Conservation (phyloP, 2,329 filamentous ascomycete genomes). For the Lasiodiplodia sp. region DNA sequence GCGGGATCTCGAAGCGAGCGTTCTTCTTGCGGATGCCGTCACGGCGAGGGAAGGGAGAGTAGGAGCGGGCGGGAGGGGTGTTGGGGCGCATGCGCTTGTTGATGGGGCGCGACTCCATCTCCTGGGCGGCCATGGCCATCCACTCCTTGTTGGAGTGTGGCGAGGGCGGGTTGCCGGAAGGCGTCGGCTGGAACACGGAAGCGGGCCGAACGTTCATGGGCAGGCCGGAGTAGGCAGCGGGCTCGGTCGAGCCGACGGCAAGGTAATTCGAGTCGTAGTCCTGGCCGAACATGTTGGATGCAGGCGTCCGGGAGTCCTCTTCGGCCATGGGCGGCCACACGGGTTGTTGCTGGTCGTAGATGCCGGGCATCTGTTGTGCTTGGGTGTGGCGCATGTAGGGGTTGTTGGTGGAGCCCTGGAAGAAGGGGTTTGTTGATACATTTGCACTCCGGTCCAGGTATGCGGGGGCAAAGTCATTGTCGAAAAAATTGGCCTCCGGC, state of each 20-base stretch:
- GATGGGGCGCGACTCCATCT: slow-evolving; percentile 57
- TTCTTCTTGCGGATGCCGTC: slow-evolving; percentile 99
- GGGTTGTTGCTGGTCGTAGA: slow-evolving; percentile 55
- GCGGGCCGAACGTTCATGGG: slow-evolving; percentile 54
- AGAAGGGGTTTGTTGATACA: slow-evolving; percentile 55
- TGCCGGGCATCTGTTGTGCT: slow-evolving; percentile 50
- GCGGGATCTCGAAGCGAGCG: slow-evolving; percentile 94
- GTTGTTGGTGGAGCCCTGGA: slow-evolving; percentile 55
- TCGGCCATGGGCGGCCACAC: slow-evolving; percentile 63
- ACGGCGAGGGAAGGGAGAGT: slow-evolving; percentile 76
- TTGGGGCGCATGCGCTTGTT: slow-evolving; percentile 68
- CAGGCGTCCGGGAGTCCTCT: slow-evolving; percentile 62
- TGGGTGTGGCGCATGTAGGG: slow-evolving; percentile 70
- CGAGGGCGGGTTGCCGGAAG: slow-evolving; percentile 61
- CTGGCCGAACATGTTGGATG: slow-evolving; percentile 66
- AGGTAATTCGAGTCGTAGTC: slow-evolving; percentile 53
- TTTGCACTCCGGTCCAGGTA: slow-evolving; percentile 45
- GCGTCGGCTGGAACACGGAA: slow-evolving; percentile 57
- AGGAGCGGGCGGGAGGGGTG: slow-evolving; percentile 71
- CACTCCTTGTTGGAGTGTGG: slow-evolving; percentile 68
- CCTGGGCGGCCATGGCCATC: slow-evolving; percentile 58
- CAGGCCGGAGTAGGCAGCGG: slow-evolving; percentile 49
- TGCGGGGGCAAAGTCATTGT: slow-evolving; percentile 55
- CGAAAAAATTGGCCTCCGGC: slow-evolving; percentile 59
- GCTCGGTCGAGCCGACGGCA: slow-evolving; percentile 45